A percentile compares a stretch with the other conserved stretches of the same genome.
These are phyloP conservation scores for Pseudogymnoascus sp. DNA, from an alignment of 2,329 filamentous ascomycete species.

Conservation along the genomic window DNA sequence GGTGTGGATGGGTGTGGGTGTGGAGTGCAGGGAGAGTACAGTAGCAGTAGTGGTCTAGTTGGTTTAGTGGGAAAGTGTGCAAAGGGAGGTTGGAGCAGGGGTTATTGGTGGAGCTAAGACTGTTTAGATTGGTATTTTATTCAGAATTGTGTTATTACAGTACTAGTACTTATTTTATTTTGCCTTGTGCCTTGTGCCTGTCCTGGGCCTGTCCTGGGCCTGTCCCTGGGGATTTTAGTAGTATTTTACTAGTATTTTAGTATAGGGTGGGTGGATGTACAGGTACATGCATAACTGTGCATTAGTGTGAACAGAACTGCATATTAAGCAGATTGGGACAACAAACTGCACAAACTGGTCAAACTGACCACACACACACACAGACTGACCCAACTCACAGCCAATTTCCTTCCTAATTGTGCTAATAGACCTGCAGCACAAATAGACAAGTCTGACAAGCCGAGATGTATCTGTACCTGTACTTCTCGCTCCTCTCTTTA, in stretches of 20 bases:
- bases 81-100: slow-evolving; percentile 15
- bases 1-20: slow-evolving; percentile 1
- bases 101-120: slow-evolving; percentile 15
- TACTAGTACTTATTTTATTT: neutral
- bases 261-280: neutral
- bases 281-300: neutral
- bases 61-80: neutral
- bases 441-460: no score
- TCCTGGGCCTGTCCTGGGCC: no score
- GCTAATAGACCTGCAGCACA: no score
- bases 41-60: no score
- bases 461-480: no score
- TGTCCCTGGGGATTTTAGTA: neutral
- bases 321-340: neutral
- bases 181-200: neutral
- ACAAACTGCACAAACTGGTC: neutral
- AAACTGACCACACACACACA: no score
- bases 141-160: no score
- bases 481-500: no score
- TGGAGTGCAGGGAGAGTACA: slow-evolving; percentile 14
- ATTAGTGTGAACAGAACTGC: neutral
- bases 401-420: no score
- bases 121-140: no score
- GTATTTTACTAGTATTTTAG: no score
- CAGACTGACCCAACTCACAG: no score